Evolutionary conservation across 2,329 filamentous ascomycete genomes (phyloP).

Genomic region (Fusarium pseudoanthophilum): DNA sequence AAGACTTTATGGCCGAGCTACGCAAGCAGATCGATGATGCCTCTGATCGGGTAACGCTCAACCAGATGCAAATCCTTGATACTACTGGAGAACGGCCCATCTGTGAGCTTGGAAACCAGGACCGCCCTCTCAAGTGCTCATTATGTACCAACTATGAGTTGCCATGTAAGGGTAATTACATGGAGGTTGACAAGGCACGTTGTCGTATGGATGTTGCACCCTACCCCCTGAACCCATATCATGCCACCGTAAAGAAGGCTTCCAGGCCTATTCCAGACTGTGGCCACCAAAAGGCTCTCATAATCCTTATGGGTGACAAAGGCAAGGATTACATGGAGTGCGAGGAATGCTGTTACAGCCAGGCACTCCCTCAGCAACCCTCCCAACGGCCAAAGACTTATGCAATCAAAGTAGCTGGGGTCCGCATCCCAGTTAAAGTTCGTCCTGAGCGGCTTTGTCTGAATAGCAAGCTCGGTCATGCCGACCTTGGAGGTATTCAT

Average conservation of each 20-base stretch:
- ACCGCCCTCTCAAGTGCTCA: neutral
- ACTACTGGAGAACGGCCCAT: neutral
- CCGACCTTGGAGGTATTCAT: conserved; percentile 24
- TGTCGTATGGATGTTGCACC: neutral
- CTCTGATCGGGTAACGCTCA: neutral
- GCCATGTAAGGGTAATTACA: neutral
- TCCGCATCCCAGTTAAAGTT: conserved; percentile 15
- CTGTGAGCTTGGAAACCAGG: conserved; percentile 10
- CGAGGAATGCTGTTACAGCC: conserved; percentile 6
- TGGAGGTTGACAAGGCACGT: neutral
- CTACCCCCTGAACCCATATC: neutral
- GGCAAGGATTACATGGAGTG: conserved; percentile 14
- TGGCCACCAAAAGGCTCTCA: conserved; percentile 8
- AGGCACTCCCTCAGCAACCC: neutral
- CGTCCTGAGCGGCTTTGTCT: conserved; percentile 21
- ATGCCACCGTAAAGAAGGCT: neutral
- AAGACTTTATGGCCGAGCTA: conserved; percentile 8
- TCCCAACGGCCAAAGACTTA: neutral
- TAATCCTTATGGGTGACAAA: conserved; percentile 5
- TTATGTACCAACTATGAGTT: neutral
- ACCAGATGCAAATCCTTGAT: neutral
- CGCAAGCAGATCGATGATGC: neutral
- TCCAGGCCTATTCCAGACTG: neutral
- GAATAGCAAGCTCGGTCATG: conserved; percentile 19
- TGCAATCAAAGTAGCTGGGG: conserved; percentile 5